Percentiles rank a stretch among this genome's conserved stretches.
These are phyloP conservation scores for Apiospora kogelbergensis DNA, from an alignment of 2,329 filamentous ascomycete species.

Conservation along the genomic window DNA sequence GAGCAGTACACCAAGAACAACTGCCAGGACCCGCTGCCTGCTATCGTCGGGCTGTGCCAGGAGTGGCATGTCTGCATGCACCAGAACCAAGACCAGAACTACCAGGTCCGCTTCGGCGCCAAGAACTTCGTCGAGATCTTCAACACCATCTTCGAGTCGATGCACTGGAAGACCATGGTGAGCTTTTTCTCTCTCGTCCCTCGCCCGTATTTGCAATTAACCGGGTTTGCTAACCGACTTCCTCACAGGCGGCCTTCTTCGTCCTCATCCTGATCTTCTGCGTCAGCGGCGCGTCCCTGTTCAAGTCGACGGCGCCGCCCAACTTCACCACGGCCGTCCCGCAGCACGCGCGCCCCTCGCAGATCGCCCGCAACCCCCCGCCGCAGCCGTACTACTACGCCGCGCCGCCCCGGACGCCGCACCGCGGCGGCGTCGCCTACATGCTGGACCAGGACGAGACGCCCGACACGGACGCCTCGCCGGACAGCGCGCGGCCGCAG, in stretches of 20 bases:
- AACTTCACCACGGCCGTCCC: constrained; percentile 20
- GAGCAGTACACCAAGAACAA: constrained; percentile 74
- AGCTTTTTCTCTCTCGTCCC: constrained; percentile 21
- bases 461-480: constrained; percentile 52
- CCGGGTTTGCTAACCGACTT: constrained; percentile 13
- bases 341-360: constrained; percentile 16
- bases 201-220: too few relatives aligned
- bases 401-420: constrained; percentile 27
- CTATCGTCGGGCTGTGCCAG: constrained; percentile 70
- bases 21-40: constrained; percentile 68
- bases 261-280: constrained; percentile 28
- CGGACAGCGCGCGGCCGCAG: constrained; percentile 35
- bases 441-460: constrained; percentile 28
- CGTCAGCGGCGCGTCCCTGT: constrained; percentile 30
- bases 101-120: constrained; percentile 77
- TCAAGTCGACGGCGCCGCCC: constrained; percentile 23
- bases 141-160: constrained; percentile 88
- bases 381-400: constrained; percentile 25
- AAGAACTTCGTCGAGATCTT: constrained; percentile 90
- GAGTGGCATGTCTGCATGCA: constrained; percentile 89
- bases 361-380: constrained; percentile 12
- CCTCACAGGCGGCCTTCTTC: constrained; percentile 24
- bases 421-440: constrained; percentile 18
- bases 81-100: constrained; percentile 74
- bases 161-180: constrained; percentile 76